These are phyloP conservation scores for Vicia sativa DNA, from an alignment of 306 rosid species.

Conservation along the genomic window DNA sequence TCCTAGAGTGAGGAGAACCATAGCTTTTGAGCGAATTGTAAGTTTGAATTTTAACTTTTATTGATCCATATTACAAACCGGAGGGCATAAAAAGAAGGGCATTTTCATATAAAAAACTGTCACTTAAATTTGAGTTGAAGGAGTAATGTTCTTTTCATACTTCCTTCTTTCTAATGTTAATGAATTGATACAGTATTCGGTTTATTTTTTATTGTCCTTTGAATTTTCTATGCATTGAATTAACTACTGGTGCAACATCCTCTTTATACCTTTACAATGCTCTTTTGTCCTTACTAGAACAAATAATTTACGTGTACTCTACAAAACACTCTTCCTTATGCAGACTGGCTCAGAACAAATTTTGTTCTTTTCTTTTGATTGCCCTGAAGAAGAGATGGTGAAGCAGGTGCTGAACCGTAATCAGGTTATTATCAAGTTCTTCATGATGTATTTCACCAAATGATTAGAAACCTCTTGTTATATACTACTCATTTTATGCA, in stretches of 20 bases:
- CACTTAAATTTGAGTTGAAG: constrained; percentile 13
- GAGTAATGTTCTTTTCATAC: constrained; percentile 9
- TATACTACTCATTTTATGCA: constrained; percentile 42
- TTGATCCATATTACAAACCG: too few relatives aligned
- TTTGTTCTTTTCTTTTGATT: constrained; percentile 93
- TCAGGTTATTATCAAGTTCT: constrained; percentile 63
- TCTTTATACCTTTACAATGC: constrained; percentile 17
- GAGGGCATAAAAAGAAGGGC: too few relatives aligned
- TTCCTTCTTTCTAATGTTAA: constrained; percentile 10
- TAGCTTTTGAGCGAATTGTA: constrained; percentile 76
- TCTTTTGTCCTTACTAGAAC: constrained; percentile 6
- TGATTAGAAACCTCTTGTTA: constrained; percentile 13
- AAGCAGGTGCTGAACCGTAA: constrained; percentile 89
- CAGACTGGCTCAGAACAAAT: constrained; percentile 75
- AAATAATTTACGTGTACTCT: constrained; percentile 16
- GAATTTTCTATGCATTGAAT: not conserved
- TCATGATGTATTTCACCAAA: constrained; percentile 3
- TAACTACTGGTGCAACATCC: constrained; percentile 14
- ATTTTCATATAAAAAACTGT: not conserved
- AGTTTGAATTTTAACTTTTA: constrained; percentile 49
- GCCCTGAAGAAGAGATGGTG: constrained; percentile 95
- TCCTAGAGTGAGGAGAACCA: constrained; percentile 87
- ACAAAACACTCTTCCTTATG: constrained; percentile 30
- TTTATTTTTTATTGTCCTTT: constrained; percentile 28
- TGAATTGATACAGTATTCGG: constrained; percentile 20